Base-by-base conservation (phyloP, 1,284 basidiomycete genomes). In the Hymenochaete sp. region DNA sequence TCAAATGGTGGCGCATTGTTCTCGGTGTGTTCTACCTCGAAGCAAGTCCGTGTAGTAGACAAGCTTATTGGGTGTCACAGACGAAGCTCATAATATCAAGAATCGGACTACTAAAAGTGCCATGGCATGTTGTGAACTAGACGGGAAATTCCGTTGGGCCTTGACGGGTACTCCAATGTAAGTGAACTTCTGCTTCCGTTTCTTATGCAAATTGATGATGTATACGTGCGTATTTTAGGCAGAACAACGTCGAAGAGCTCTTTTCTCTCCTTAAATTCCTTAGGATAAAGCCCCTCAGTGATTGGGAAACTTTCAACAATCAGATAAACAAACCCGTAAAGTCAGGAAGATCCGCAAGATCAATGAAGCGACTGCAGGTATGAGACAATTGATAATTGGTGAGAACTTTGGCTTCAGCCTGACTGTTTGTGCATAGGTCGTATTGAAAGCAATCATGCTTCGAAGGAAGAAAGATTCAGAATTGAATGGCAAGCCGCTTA, bases 31-130 rank as follows among this genome's bases (percentile, higher is more conserved):
- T 18, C 11, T 25, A 26, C 4, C n/a, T n/a, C 21, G 18, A 33
- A 14, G 9, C 6, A 6, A 7, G 67, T 59, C 22, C 7, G 29
- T 5, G 28, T 41, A 32, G 3, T 45, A 29, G 7, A 19, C 38
- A 28, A 35, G 7, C 18, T 3, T n/a, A 9, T 36, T 26, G 21
- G 38, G 19, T 28, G 29, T 24, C 37, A 6, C 47, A 91, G 93
- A 97, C 58, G 95, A 98, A 61, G 95, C 95, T 0, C 95, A 98
- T 59, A 93, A 88, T 57, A 98, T 98, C 69, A 98, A 98, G 73
- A 96, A 97, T 57, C 71, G 79, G 48, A 83, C 75, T 26, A 90
- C 93, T 0, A 88, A 92, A 60, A 74, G 77, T 24, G 82, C 89
- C 1, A 70, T 81, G 33, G 92, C 90, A 0, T 93, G 92, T 50